Evolutionary conservation across 2,329 filamentous ascomycete species (phyloP).

Genomic region (Myriosclerotinia scirpicola): DNA sequence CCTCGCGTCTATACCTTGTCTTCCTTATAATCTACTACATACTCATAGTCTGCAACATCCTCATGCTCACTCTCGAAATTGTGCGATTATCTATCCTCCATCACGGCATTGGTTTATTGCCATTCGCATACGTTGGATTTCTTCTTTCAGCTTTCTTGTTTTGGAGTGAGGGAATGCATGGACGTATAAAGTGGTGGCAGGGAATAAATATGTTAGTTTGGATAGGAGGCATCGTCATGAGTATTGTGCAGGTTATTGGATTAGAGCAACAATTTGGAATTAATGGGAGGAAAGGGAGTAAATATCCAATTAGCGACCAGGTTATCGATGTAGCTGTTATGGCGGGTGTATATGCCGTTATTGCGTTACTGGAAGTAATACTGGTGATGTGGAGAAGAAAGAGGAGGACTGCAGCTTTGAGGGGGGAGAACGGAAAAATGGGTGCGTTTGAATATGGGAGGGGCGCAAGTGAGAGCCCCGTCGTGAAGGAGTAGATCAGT

Average conservation of each 20-base stretch:
- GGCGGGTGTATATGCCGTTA: conserved; percentile 40
- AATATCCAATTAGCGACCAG: conserved; percentile 41
- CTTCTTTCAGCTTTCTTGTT: conserved; percentile 36
- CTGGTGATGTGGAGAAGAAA: conserved; percentile 31
- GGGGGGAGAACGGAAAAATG: conserved; percentile 18
- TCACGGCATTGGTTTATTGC: conserved; percentile 41
- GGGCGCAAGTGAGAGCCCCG: conserved; percentile 6
- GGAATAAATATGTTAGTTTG: conserved; percentile 38
- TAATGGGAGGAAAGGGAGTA: conserved; percentile 34
- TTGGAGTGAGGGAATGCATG: conserved; percentile 32
- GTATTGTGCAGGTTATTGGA: conserved; percentile 38
- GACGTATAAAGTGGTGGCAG: conserved; percentile 34
- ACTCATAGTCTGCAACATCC: conserved; percentile 38
- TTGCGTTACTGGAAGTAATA: conserved; percentile 37
- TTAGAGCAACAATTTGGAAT: conserved; percentile 37
- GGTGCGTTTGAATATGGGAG: conserved; percentile 3
- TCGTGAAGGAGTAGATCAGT: conserved; percentile 2
- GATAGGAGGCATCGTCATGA: conserved; percentile 38
- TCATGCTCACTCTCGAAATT: conserved; percentile 42
- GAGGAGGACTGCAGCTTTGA: conserved; percentile 21
- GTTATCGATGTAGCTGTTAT: conserved; percentile 41
- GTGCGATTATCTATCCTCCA: conserved; percentile 39
- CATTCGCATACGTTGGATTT: conserved; percentile 40
- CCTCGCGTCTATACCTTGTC: conserved; percentile 28
- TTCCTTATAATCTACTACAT: conserved; percentile 37